Conservation (phyloP, 768 basidiomycete genomes). For the Termitomyces sp. region DNA sequence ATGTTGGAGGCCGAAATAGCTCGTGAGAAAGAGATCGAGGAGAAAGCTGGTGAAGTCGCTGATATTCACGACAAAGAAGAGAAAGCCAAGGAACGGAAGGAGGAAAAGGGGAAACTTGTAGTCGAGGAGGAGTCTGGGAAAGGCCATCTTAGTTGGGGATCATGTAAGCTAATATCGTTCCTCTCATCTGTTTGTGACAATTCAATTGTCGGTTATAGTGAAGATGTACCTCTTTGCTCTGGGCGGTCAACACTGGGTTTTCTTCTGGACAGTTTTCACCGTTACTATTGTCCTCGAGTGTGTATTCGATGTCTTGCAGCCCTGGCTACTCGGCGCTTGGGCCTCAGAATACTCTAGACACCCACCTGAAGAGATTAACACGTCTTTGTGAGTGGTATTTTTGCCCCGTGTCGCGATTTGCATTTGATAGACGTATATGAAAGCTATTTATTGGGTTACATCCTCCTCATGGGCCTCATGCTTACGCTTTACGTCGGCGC, state of each 20-base stretch:
- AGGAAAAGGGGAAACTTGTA: not conserved
- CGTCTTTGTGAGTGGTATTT: not conserved
- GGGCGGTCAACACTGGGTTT: constrained; percentile 21
- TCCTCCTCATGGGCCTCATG: constrained; percentile 23
- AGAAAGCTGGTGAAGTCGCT: not conserved
- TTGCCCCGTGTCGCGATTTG: no score
- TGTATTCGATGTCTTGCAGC: not conserved
- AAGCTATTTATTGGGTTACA: constrained; percentile 23
- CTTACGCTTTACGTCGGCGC: constrained; percentile 22
- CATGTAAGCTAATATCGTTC: constrained; percentile 24
- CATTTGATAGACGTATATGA: not conserved
- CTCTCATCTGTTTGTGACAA: constrained; percentile 13
- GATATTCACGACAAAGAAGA: constrained; percentile 6
- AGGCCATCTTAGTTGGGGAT: constrained; percentile 54
- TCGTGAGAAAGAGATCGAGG: constrained; percentile 20
- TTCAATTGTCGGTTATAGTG: constrained; percentile 13
- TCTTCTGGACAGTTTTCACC: constrained; percentile 26
- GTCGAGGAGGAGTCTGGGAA: constrained; percentile 46
- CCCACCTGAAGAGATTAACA: not conserved
- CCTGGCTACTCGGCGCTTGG: not conserved
- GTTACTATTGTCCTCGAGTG: not conserved
- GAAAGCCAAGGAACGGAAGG: not conserved
- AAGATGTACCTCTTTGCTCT: constrained; percentile 33
- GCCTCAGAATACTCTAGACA: not conserved
- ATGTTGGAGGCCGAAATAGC: constrained; percentile 21